Base-by-base conservation (phyloP, 306 rosid genomes). In the Prunus campanulata region DNA sequence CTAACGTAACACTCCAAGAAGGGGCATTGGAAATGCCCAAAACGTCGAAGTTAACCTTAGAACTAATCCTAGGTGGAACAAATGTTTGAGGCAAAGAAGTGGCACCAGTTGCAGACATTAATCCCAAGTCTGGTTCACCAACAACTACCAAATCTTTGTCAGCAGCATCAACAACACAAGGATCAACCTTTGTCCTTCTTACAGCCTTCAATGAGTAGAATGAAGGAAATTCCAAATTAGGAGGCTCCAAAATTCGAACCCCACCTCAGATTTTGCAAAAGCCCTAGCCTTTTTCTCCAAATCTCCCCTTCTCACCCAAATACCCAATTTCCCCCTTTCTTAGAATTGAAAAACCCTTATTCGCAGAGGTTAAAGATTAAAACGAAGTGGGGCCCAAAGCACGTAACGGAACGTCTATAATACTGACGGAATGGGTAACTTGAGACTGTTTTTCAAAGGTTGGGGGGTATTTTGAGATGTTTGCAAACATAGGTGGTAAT, bases 1-100 rank as follows among this genome's bases (percentile, higher is more conserved):
- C 81, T 83, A 91, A 77, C 74, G 74, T 83, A 77, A 94, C 93
- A 82, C 79, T 89, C 91, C 96, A 94, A 75, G 91, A 81, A 66
- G 97, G 98, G 15, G 91, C 95, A 83, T 89, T 89, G 35, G 83
- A 77, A 73, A 94, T 85, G 80, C 96, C 97, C 76, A 94, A 80
- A 29, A 86, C 83, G 81, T 81, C 86, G 20, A 94, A 91, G 86
- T 94, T 87, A 65, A 86, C 82, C 80, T 68, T 81, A 2, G 93
- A 85, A 64, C 68, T 77, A 79, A 60, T 59, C 54, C 83, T 79
- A 64, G 74, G 75, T 49, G 92, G 88, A 84, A 78, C 68, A 32
- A 76, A 74, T 77, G 72, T 76, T 81, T 85, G 86, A 71, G 83
- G 39, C 19, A 60, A 74, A 79, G 87, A 81, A 62, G 80, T 27